These are phyloP conservation scores for Talaromyces sp. DNA, from an alignment of 2,329 filamentous ascomycete species.

Conservation along the genomic window DNA sequence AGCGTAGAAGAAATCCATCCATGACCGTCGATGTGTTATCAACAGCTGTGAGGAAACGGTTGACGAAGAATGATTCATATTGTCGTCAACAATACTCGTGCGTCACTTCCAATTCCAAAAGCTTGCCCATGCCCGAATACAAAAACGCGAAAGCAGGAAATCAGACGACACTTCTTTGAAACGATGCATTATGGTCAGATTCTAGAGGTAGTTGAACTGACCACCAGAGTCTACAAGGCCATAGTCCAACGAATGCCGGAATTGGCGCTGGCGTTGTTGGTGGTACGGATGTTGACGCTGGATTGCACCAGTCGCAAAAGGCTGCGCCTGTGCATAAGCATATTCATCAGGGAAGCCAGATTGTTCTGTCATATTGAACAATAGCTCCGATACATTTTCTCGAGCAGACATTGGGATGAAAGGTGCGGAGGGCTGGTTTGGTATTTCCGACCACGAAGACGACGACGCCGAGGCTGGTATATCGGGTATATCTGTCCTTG, in stretches of 20 bases:
- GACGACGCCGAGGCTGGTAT: not conserved
- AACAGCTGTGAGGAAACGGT: too few species aligned
- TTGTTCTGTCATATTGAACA: slow-evolving; percentile 1
- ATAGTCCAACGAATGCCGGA: not conserved
- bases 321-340: not conserved
- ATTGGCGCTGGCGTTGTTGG: not conserved
- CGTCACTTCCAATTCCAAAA: not conserved
- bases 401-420: not conserved
- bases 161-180: not conserved
- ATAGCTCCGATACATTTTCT: not conserved
- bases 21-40: not conserved
- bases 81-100: not conserved
- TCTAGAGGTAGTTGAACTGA: not conserved
- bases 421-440: not conserved
- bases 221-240: not conserved
- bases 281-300: not conserved
- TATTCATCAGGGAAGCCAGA: not conserved
- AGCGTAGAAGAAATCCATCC: too few species aligned
- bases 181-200: not conserved
- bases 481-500: not conserved
- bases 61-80: not conserved
- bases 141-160: not conserved
- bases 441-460: not conserved
- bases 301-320: not conserved
- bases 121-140: not conserved